A percentile compares a stretch with the other conserved stretches of the same genome.
Conservation (phyloP, 305 asterid species). For the Solanum hybrid region DNA sequence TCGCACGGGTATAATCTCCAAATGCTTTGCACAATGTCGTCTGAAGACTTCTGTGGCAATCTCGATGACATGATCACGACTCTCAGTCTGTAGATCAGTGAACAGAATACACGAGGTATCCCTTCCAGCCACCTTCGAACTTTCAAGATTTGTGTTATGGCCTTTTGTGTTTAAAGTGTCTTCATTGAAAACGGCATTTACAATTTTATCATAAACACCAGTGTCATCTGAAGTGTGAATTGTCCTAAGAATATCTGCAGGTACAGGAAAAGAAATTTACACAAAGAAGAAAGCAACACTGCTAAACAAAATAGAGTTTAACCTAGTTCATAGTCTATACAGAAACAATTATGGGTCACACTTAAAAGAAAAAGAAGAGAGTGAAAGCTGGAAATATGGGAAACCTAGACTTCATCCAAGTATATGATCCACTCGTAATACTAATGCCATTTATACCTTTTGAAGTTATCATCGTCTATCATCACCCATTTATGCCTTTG, state of each 20-base stretch:
- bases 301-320: constrained; percentile 6
- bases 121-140: constrained; percentile 39
- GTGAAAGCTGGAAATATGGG: background rate
- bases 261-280: constrained; percentile 12
- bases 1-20: constrained; percentile 76
- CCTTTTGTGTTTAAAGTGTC: constrained; percentile 39
- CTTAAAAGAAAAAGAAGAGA: background rate
- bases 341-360: background rate
- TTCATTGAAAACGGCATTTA: constrained; percentile 71
- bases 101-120: constrained; percentile 51
- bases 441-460: background rate
- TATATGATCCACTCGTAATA: background rate
- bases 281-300: constrained; percentile 9
- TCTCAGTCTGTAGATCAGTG: constrained; percentile 54
- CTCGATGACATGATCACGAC: constrained; percentile 59
- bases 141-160: constrained; percentile 46
- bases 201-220: constrained; percentile 62
- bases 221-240: constrained; percentile 84
- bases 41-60: constrained; percentile 54
- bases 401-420: background rate
- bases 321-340: constrained; percentile 6
- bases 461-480: background rate
- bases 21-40: constrained; percentile 84
- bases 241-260: constrained; percentile 74
- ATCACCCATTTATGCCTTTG: background rate